A percentile compares a stretch with the other conserved stretches of the same genome.
Evolutionary conservation across 2,329 filamentous ascomycete species (phyloP).

Genomic region (Phialocephala subalpina): DNA sequence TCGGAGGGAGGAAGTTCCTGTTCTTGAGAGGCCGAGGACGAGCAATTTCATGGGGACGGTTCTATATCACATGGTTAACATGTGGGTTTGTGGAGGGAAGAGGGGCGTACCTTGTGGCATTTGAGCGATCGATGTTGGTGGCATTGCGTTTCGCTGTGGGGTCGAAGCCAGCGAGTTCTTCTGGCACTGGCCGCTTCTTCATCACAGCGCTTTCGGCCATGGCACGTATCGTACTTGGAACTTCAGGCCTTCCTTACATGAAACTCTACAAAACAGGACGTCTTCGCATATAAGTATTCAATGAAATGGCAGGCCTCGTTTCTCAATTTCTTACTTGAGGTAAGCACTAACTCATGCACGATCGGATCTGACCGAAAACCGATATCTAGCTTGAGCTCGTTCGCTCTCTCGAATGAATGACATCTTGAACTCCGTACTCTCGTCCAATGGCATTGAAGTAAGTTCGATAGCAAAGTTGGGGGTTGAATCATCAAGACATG

Average conservation of each 20-base stretch:
- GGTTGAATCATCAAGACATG: too few relatives aligned
- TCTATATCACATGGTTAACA: constrained; percentile 2
- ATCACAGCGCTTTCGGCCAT: constrained; percentile 1
- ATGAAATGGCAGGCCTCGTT: too few relatives aligned
- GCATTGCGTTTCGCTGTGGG: constrained; percentile 11
- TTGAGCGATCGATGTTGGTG: constrained; percentile 17
- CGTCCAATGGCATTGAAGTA: background rate
- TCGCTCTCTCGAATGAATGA: background rate
- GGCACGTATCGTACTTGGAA: background rate
- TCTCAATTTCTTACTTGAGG: background rate
- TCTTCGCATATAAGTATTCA: background rate
- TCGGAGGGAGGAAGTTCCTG: constrained; percentile 21
- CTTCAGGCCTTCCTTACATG: background rate
- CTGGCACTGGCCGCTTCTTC: constrained; percentile 4
- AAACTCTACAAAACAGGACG: background rate
- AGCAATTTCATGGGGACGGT: constrained; percentile 21
- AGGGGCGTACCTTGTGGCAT: constrained; percentile 3
- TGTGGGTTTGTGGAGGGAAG: background rate
- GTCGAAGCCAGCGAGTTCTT: constrained; percentile 14
- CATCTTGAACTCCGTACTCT: background rate
- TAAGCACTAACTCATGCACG: background rate
- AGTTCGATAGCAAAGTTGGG: too few relatives aligned
- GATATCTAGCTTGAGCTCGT: background rate
- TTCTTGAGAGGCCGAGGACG: constrained; percentile 17
- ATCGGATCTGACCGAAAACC: background rate